Conservation (phyloP, 2,329 filamentous ascomycete genomes). For the Coleophoma cylindrospora region DNA sequence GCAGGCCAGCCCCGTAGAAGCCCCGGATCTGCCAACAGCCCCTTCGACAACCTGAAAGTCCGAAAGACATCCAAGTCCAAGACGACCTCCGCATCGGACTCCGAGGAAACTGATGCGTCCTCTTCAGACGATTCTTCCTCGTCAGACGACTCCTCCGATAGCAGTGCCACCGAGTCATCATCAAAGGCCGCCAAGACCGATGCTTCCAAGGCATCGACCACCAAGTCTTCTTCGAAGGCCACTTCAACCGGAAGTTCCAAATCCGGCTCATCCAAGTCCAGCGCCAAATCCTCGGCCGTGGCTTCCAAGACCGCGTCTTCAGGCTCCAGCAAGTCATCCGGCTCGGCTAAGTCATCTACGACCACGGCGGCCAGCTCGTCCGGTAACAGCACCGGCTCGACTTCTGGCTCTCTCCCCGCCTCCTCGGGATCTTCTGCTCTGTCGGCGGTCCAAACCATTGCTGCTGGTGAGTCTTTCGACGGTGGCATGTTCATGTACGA, state of each 20-base stretch:
- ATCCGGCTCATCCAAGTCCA: neutral
- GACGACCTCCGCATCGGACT: neutral
- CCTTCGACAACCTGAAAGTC: neutral
- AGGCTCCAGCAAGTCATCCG: neutral
- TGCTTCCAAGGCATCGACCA: neutral
- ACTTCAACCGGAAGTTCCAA: neutral
- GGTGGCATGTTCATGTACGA: slow-evolving; percentile 38
- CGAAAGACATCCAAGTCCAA: no score
- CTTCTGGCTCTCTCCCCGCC: slow-evolving; percentile 25
- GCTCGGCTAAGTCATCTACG: neutral
- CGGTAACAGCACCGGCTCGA: neutral
- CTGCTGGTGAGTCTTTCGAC: slow-evolving; percentile 36
- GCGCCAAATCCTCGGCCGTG: neutral
- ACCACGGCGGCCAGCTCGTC: neutral
- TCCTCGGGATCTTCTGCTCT: slow-evolving; percentile 34
- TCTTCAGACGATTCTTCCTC: neutral
- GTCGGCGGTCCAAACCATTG: slow-evolving; percentile 34
- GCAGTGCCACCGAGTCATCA: no score
- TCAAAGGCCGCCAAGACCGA: neutral
- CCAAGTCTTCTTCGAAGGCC: neutral
- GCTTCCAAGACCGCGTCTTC: slow-evolving; percentile 1
- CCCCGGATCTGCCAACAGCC: neutral
- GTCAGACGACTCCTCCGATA: neutral
- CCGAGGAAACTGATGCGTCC: neutral
- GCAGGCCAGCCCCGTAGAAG: no score